Base-by-base conservation (phyloP, 441 rosid genomes). In the Gossypium trilobum region DNA sequence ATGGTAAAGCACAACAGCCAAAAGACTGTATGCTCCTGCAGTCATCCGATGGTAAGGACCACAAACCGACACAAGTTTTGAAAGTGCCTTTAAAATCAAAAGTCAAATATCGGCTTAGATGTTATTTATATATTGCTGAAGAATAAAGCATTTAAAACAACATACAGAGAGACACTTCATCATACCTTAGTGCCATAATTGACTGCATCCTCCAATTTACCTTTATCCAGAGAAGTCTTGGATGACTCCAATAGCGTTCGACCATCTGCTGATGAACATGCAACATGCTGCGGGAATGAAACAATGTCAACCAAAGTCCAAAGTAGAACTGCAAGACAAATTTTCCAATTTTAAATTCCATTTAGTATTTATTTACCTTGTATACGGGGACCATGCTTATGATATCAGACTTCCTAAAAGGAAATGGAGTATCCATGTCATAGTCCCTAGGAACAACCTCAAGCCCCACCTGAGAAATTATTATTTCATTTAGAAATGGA, bases 31-130 rank as follows among this genome's bases (percentile, higher is more conserved):
- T 33, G 92, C 95, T 78, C 92, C 95, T 1, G 95, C 95, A 7
- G 95, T 88, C 95, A 88, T 90, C 82, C 95, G 85, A 83, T 90
- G 95, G 75, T 87, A 90, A 59, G 95, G 95, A 72, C 95, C 95
- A 33, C 95, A 90, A 13, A 90, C 95, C 14, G 90, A 78, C 68
- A 90, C 91, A 48, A 88, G 92, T 74, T 90, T 90, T 11, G 92
- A 76, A 74, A 90, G 85, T 79, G 95, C 95, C 95, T 88, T 80
- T 67, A 80, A 79, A 68, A 80, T 76, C 79, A 72, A 87, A 87
- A 11, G 60, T 73, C 60, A 25, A 66, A 82, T n/a, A 73, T 62
- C 62, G 39, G 71, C 75, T 81, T 48, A 76, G 67, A 51, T 44
- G 58, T 56, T n/a, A 17, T 31, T 69, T 19, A 16, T 39, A 20